phyloP scores from a whole-genome alignment of 108 stramenopile species.

The Nitzschia sp. region DNA sequence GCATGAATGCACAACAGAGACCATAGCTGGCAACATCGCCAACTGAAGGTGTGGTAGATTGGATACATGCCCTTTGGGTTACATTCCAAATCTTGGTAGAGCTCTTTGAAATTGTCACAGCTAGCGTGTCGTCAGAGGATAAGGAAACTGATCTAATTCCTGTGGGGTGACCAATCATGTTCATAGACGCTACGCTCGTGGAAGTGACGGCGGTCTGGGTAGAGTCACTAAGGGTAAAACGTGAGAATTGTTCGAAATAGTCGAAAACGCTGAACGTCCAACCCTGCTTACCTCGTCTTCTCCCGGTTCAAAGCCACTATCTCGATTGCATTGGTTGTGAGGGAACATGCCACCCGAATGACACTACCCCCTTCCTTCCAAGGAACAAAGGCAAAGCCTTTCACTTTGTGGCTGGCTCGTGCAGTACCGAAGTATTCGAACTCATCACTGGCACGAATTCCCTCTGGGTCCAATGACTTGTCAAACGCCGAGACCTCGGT shows the following conservation, averaged over 20 bases:
- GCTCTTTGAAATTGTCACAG: constrained; percentile 86
- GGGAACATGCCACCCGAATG: constrained; percentile 74
- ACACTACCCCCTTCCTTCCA: constrained; percentile 57
- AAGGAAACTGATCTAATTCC: constrained; percentile 91
- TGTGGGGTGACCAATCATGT: constrained; percentile 92
- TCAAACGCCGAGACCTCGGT: constrained; percentile 21
- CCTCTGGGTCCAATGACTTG: constrained; percentile 43
- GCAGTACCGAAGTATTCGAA: constrained; percentile 84
- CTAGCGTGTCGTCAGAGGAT: constrained; percentile 84
- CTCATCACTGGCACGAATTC: constrained; percentile 86
- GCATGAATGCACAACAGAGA: constrained; percentile 89
- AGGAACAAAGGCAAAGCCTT: constrained; percentile 68
- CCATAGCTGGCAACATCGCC: constrained; percentile 69
- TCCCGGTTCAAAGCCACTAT: constrained; percentile 57
- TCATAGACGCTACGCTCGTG: constrained; percentile 55
- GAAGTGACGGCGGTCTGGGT: constrained; percentile 11
- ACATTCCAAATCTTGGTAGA: constrained; percentile 94
- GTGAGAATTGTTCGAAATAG: not conserved
- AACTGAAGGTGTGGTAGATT: constrained; percentile 59
- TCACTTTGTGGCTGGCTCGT: constrained; percentile 80
- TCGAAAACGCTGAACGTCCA: not conserved
- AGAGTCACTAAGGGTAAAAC: constrained; percentile 14
- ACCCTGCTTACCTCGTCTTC: constrained; percentile 3
- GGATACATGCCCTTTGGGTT: constrained; percentile 74
- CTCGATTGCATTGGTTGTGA: constrained; percentile 91